A percentile compares a stretch with the other conserved stretches of the same genome.
Evolutionary conservation across 2,329 filamentous ascomycete species (phyloP).

Genomic region (Trichoderma oligosporum): DNA sequence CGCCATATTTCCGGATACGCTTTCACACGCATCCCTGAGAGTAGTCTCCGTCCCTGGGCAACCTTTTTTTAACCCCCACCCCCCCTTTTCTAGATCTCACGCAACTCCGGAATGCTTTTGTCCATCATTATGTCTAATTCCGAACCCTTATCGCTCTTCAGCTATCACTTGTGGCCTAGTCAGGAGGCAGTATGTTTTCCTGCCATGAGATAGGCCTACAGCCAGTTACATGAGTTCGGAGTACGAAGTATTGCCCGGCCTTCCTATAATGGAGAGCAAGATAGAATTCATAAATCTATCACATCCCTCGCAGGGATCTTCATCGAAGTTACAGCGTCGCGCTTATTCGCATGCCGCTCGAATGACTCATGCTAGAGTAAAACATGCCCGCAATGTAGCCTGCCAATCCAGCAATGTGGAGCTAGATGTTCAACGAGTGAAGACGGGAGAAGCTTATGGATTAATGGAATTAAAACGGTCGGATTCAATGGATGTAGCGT

Average conservation of each 20-base stretch:
- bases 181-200: neutral
- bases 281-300: slow-evolving; percentile 1
- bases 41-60: neutral
- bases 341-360: slow-evolving; percentile 6
- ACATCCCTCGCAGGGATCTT: neutral
- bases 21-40: no score
- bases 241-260: neutral
- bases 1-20: no score
- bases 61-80: neutral
- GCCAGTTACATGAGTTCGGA: neutral
- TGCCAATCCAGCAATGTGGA: neutral
- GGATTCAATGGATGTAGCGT: neutral
- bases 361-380: neutral
- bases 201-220: no score
- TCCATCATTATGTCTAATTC: neutral
- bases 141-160: neutral
- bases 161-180: neutral
- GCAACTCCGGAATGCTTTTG: neutral
- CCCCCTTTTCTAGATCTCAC: neutral
- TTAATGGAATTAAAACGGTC: neutral
- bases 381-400: neutral
- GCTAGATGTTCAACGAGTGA: neutral
- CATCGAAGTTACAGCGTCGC: neutral
- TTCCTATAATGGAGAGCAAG: neutral
- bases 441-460: neutral